Base-by-base conservation (phyloP, 2,329 filamentous ascomycete species). In the Penicillium sp. region DNA sequence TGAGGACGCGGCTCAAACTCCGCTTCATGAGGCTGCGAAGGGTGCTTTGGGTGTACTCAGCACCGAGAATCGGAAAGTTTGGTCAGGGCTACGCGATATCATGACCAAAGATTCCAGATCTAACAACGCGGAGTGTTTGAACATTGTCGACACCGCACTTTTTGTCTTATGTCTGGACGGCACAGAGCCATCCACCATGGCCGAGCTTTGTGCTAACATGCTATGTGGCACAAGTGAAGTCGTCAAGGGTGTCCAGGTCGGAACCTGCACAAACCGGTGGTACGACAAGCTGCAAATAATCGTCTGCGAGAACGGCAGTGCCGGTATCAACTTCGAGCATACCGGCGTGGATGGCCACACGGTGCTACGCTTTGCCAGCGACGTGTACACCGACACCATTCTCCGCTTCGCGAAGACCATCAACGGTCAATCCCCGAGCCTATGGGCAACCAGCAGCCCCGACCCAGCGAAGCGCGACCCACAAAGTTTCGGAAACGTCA, bases 231-330 rank as follows among this genome's bases (percentile, higher is more conserved):
- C 92, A 0, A 96, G 89, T 65, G 87, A 94, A 69, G 88, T 97
- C 13, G 89, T 96, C 68, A 89, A 89, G 70, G 94, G 94, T 5
- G 90, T 99, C 2, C 94, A 99, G 75, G 92, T 97, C 43, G 94
- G 94, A 31, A 97, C 94, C 2, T 99, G 94, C 76, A 97, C 93
- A 14, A 99, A 99, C 74, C 83, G 94, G 59, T 99, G 94, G 94
- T 99, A 99, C 70, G 94, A 99, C 77, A 99, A 99, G 78, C 81
- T 99, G 46, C 94, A 99, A 72, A 97, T 99, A 60, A 97, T 99
- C 53, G 94, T 99, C 49, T 97, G 94, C 81, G 96, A 96, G 78
- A 99, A 97, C 75, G 94, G 94, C 55, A 96, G 91, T 69, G 94
- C 94, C 0, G 94, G 94, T 6, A 97, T 99, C 84, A 99, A 99